Conservation (phyloP, 1,284 basidiomycete genomes). For the Microbotryomycetes sp. region DNA sequence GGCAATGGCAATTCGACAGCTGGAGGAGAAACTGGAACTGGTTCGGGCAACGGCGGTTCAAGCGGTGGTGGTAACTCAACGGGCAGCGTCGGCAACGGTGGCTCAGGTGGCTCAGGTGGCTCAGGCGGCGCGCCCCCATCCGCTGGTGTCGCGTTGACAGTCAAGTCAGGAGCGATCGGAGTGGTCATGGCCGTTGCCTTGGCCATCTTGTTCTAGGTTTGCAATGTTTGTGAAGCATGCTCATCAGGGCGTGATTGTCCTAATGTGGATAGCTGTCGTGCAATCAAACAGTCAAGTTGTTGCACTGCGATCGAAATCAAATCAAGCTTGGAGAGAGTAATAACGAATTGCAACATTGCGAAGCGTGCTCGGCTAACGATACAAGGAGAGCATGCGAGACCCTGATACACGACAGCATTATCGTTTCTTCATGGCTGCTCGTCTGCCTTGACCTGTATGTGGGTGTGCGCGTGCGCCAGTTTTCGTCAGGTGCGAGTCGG, state of each 20-base stretch:
- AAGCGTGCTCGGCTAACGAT: not conserved
- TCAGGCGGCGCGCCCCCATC: not conserved
- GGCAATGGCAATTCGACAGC: not conserved
- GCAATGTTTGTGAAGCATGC: too few relatives aligned
- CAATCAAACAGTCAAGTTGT: not conserved
- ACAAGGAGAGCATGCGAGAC: not conserved
- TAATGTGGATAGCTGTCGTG: not conserved
- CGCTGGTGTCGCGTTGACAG: not conserved
- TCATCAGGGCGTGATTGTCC: not conserved
- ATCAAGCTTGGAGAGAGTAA: not conserved
- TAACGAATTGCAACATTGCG: not conserved
- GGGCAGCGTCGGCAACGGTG: not conserved
- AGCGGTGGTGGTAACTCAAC: not conserved
- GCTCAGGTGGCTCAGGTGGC: not conserved
- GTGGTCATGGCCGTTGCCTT: not conserved
- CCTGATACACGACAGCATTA: not conserved
- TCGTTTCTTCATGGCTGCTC: conserved; percentile 33
- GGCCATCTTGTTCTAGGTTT: too few relatives aligned
- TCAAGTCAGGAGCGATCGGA: not conserved
- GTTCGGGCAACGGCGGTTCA: not conserved
- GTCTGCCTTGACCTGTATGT: conserved; percentile 25
- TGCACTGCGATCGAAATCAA: not conserved
- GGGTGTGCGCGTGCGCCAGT: not conserved
- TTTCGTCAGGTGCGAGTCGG: too few relatives aligned
- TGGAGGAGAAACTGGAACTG: not conserved